These are phyloP conservation scores for Schizophyllum amplum DNA, from an alignment of 1,284 basidiomycete genomes.

Conservation along the genomic window DNA sequence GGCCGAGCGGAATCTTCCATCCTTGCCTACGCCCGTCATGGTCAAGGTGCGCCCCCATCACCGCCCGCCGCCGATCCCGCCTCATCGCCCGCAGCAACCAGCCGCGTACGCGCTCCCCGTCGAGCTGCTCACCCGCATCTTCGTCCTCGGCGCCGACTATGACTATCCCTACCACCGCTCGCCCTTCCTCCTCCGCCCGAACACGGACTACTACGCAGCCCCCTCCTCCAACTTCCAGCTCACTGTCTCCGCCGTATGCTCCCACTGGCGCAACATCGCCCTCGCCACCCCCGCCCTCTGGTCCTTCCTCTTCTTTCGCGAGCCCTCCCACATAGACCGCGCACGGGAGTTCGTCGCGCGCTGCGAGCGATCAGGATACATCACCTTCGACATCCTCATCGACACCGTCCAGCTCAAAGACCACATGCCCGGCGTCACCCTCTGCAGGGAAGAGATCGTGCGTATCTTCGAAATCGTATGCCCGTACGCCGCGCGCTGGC, in stretches of 20 bases:
- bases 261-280: constrained; percentile 44
- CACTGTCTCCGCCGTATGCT: constrained; percentile 45
- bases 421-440: constrained; percentile 35
- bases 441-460: constrained; percentile 36
- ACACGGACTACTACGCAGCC: constrained; percentile 32
- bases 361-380: background rate
- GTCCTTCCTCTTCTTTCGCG: constrained; percentile 45
- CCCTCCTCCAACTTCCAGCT: constrained; percentile 42
- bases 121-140: constrained; percentile 46
- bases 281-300: constrained; percentile 41
- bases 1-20: background rate
- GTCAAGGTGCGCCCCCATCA: background rate
- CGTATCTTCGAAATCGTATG: constrained; percentile 39
- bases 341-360: constrained; percentile 38
- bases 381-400: constrained; percentile 44
- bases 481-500: constrained; percentile 43
- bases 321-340: constrained; percentile 37
- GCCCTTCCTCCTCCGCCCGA: constrained; percentile 43
- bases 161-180: constrained; percentile 29
- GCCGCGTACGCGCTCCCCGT: constrained; percentile 41
- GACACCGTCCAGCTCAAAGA: constrained; percentile 43
- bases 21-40: background rate
- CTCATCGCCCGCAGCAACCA: background rate
- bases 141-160: constrained; percentile 36
- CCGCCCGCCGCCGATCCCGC: background rate